phyloP scores from a whole-genome alignment of 75 land plant species.

The Sequoiadendron giganteum region DNA sequence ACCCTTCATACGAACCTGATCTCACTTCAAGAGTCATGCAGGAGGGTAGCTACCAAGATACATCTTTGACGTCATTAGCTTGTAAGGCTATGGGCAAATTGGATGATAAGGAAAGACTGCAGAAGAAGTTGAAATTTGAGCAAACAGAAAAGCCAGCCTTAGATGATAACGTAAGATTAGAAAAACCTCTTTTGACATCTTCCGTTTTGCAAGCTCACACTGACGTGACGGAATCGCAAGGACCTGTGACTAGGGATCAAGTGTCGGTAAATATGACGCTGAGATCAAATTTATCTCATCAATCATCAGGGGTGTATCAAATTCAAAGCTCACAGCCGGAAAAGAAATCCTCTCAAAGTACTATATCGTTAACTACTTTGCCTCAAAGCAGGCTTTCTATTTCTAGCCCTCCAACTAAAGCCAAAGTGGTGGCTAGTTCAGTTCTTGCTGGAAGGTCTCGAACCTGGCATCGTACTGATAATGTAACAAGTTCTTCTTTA shows the following conservation, averaged over 20 bases:
- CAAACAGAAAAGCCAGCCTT: neutral
- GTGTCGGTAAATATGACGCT: neutral
- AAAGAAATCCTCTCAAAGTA: neutral
- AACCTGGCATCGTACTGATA: slow-evolving; percentile 49
- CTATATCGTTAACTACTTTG: neutral
- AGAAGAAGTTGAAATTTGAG: slow-evolving; percentile 2
- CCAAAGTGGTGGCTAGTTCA: slow-evolving; percentile 20
- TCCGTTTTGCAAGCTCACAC: neutral
- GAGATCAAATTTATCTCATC: neutral
- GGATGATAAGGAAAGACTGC: neutral
- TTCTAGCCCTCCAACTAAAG: neutral
- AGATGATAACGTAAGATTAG: neutral
- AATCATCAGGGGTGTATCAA: neutral
- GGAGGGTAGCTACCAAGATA: neutral
- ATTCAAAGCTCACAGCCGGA: neutral
- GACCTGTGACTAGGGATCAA: neutral
- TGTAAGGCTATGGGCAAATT: neutral
- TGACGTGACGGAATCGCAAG: neutral
- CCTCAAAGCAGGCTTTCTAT: neutral
- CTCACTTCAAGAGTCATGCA: neutral
- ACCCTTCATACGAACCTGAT: neutral
- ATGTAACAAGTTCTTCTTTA: slow-evolving; percentile 1
- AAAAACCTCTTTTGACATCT: neutral
- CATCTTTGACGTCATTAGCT: neutral
- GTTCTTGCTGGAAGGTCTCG: slow-evolving; percentile 14